A percentile compares a stretch with the other conserved stretches of the same genome.
Evolutionary conservation across 345 rosid genomes (phyloP).

Genomic region (Salix koriyanagi): DNA sequence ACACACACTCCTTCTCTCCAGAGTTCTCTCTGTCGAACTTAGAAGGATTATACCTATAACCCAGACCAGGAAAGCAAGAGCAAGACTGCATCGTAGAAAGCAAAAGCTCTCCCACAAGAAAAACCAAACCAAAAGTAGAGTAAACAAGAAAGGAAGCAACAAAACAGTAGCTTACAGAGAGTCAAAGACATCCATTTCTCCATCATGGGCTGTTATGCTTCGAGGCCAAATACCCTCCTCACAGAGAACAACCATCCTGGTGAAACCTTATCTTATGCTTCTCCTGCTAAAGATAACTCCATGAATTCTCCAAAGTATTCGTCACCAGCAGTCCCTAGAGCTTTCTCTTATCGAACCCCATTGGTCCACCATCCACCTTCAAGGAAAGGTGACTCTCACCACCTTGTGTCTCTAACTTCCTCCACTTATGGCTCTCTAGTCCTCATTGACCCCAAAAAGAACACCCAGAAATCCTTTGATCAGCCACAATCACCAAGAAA

Average conservation of each 20-base stretch:
- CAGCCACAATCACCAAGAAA: constrained; percentile 23
- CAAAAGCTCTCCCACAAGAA: not conserved
- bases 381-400: constrained; percentile 78
- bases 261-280: constrained; percentile 7
- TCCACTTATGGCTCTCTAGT: constrained; percentile 81
- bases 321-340: constrained; percentile 29
- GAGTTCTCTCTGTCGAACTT: not conserved
- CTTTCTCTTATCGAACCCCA: constrained; percentile 62
- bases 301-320: constrained; percentile 15
- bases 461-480: constrained; percentile 20
- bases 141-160: not conserved
- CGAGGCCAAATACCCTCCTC: constrained; percentile 34
- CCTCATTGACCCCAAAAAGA: constrained; percentile 34
- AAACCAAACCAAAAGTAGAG: not conserved
- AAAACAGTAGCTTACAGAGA: not conserved
- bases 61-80: not conserved
- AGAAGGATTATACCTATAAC: not conserved
- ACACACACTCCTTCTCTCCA: not conserved
- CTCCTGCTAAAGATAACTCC: constrained; percentile 22
- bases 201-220: constrained; percentile 74
- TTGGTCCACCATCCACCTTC: constrained; percentile 85
- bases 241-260: constrained; percentile 8
- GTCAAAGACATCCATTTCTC: not conserved
- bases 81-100: too few species aligned
- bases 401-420: constrained; percentile 80